Conservation (phyloP, 169 alveolate species). For the Ophryocystis elektroscirrha region DNA sequence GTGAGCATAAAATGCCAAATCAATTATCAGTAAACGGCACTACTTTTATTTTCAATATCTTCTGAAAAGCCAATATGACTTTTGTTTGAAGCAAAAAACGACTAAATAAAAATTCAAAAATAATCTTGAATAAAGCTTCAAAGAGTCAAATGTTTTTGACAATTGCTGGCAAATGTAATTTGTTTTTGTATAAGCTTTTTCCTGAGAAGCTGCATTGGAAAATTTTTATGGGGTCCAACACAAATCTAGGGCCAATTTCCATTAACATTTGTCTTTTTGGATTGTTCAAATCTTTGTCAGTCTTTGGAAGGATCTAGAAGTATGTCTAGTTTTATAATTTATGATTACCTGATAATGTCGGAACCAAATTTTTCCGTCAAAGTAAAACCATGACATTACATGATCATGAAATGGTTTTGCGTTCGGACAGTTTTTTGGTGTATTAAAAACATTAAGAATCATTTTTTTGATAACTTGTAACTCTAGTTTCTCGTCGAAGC, state of each 20-base stretch:
- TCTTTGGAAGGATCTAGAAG: constrained; percentile 31
- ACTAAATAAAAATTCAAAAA: too few species aligned
- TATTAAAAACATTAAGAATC: constrained; percentile 33
- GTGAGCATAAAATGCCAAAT: too few species aligned
- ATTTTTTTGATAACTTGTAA: background rate
- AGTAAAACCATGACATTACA: constrained; percentile 46
- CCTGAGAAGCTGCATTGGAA: constrained; percentile 59
- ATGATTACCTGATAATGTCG: constrained; percentile 51
- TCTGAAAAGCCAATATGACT: too few species aligned
- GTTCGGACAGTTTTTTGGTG: constrained; percentile 84
- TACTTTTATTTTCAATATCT: too few species aligned
- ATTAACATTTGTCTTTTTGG: constrained; percentile 39
- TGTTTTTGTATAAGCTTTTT: constrained; percentile 16
- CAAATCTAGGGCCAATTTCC: constrained; percentile 65
- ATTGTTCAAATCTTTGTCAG: constrained; percentile 24
- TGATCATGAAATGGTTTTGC: constrained; percentile 81
- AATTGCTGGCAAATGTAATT: too few species aligned
- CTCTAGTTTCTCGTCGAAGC: constrained; percentile 8
- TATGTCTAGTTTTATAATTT: background rate
- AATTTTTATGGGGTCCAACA: constrained; percentile 52
- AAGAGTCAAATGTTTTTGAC: too few species aligned
- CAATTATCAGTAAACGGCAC: too few species aligned
- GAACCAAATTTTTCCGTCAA: constrained; percentile 58
- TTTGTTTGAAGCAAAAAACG: too few species aligned
- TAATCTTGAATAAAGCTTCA: too few species aligned